Base-by-base conservation (phyloP, 2,329 filamentous ascomycete genomes). In the Beauveria rudraprayagi region DNA sequence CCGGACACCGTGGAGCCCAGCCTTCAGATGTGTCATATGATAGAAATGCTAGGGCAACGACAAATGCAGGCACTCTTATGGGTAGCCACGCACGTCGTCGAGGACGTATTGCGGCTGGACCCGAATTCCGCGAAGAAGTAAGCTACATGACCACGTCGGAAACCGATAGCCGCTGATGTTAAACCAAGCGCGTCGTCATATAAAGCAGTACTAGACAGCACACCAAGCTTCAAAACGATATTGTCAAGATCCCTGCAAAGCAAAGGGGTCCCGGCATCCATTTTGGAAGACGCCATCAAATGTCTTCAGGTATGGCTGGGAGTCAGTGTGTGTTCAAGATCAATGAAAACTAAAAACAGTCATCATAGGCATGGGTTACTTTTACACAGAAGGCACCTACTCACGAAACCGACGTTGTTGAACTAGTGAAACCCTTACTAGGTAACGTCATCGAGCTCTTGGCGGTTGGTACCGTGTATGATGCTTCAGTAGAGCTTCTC, bases 321-420 rank as follows among this genome's bases (percentile, higher is more conserved):
- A 30, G 22, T n/a, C 14, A 68, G 68, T 47, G 69, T 68, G 22
- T 44, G 2, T 56, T 51, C 26, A 24, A 64, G 76, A 73, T 64
- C 67, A 65, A 41, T 53, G 22, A 53, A 57, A 41, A 51, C 50
- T 22, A 24, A 57, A 19, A 34, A 19, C 5, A 34, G 28, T n/a
- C 41, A 62, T 52, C 48, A 60, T 60, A 89, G 86, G 82, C 87
- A 5, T 93, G 89, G 89, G 81, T 91, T 37, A 80, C 84, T 66
- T 92, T 91, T 68, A 86, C 85, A 5, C 88, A 91, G 67, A 81
- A 83, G 40, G 79, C 83, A 30, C 84, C 85, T 55, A 76, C 81
- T 3, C 79, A 81, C 51, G 80, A 82, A 40, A 80, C 80, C 17
- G 77, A 82, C 17, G 77, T 88, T 37, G 75, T 88, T 2, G 75